These are phyloP conservation scores for Psilocybe sp. DNA, from an alignment of 768 basidiomycete genomes.

Conservation along the genomic window DNA sequence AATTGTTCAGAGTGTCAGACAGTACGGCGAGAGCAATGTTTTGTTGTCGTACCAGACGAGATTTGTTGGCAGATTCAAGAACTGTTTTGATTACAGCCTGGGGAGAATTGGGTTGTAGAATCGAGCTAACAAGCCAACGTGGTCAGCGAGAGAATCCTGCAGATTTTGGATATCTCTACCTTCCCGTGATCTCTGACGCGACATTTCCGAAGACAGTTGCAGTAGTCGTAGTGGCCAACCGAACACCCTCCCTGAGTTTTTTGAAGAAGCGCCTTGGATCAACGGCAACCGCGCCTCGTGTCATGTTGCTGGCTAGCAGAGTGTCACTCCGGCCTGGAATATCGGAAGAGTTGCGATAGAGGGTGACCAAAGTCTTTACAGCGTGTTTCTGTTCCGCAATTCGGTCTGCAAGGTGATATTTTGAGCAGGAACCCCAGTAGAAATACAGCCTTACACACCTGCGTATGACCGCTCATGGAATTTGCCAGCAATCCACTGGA, in stretches of 20 bases:
- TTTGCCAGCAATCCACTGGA: constrained; percentile 82
- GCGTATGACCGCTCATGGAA: constrained; percentile 79
- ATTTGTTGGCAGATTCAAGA: constrained; percentile 77
- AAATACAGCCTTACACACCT: constrained; percentile 28
- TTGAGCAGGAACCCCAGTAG: constrained; percentile 3
- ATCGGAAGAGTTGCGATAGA: constrained; percentile 80
- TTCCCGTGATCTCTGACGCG: constrained; percentile 53
- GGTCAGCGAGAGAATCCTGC: background rate
- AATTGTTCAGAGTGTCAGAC: background rate
- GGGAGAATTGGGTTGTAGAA: constrained; percentile 88
- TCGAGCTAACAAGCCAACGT: constrained; percentile 38
- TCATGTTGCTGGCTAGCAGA: constrained; percentile 34
- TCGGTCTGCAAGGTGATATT: constrained; percentile 50
- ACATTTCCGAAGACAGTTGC: constrained; percentile 68
- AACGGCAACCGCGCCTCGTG: constrained; percentile 33
- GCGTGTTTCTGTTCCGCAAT: constrained; percentile 83
- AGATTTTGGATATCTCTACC: constrained; percentile 23
- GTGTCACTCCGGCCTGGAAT: constrained; percentile 67
- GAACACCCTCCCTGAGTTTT: constrained; percentile 68
- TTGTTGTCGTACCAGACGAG: constrained; percentile 47
- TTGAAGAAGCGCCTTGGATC: constrained; percentile 66
- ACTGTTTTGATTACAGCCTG: constrained; percentile 78
- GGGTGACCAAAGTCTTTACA: constrained; percentile 61
- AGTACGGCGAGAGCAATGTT: background rate
- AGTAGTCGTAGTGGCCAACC: constrained; percentile 72